Conservation (phyloP, 2,329 filamentous ascomycete genomes). For the Coniella vitis region DNA sequence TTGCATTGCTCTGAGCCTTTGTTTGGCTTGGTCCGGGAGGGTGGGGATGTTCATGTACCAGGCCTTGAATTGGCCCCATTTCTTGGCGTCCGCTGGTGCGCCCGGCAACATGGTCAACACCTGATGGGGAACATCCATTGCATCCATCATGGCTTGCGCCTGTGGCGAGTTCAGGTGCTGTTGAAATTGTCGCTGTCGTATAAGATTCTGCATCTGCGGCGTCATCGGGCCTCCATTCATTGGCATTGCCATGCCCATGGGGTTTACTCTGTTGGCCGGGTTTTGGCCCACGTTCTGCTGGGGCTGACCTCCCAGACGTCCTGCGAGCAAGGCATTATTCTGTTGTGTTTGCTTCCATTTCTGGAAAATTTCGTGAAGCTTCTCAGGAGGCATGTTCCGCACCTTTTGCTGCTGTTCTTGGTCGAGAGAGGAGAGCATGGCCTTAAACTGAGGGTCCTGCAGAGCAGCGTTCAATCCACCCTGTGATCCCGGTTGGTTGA, state of each 20-base stretch:
- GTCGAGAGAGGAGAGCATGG: conserved; percentile 38
- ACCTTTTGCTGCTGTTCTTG: conserved; percentile 40
- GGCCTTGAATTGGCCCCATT: conserved; percentile 40
- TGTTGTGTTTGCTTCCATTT: conserved; percentile 36
- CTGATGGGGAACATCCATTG: conserved; percentile 38
- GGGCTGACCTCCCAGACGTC: conserved; percentile 18
- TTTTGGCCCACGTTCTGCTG: conserved; percentile 19
- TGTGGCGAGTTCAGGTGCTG: conserved; percentile 21
- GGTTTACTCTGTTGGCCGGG: conserved; percentile 4
- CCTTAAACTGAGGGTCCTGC: conserved; percentile 34
- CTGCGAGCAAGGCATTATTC: conserved; percentile 19
- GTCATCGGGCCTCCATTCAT: conserved; percentile 13
- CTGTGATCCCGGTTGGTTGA: conserved; percentile 41
- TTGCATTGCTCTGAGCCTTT: conserved; percentile 30
- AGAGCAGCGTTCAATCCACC: conserved; percentile 23
- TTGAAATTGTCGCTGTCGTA: conserved; percentile 21
- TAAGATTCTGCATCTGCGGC: conserved; percentile 12
- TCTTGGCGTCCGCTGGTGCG: conserved; percentile 40
- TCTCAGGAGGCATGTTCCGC: conserved; percentile 38
- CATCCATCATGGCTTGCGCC: conserved; percentile 36
- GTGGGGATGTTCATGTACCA: conserved; percentile 31
- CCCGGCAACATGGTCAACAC: conserved; percentile 22
- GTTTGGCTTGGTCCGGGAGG: conserved; percentile 25
- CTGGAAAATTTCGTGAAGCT: conserved; percentile 43
- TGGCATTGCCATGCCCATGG: conserved; percentile 16